phyloP scores from a whole-genome alignment of 371 early-diverging fungal genomes.

The Parasitella parasitica region DNA sequence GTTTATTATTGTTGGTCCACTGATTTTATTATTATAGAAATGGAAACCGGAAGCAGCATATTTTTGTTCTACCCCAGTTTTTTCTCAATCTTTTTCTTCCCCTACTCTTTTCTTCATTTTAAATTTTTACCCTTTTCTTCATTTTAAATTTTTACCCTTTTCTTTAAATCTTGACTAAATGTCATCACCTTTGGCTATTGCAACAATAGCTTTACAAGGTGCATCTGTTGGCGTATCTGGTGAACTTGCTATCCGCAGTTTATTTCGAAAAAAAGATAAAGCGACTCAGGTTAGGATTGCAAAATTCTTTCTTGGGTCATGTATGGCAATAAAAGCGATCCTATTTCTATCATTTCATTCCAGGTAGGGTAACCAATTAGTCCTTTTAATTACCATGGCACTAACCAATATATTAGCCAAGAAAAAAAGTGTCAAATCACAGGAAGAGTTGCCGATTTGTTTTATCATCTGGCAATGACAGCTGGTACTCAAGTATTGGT shows the following conservation, averaged over 20 bases:
- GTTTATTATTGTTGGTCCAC: background rate
- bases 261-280: conserved; percentile 17
- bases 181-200: conserved; percentile 14
- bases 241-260: conserved; percentile 19
- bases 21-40: background rate
- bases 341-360: conserved; percentile 22
- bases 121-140: background rate
- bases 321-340: conserved; percentile 21
- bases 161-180: conserved; percentile 4
- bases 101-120: background rate
- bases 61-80: background rate
- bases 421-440: conserved; percentile 17
- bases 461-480: conserved; percentile 40
- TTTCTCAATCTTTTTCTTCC: background rate
- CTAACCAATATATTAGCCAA: background rate
- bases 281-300: conserved; percentile 1
- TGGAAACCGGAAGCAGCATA: background rate
- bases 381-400: background rate
- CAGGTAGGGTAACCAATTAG: background rate
- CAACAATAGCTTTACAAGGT: conserved; percentile 27
- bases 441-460: conserved; percentile 30
- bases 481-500: conserved; percentile 36
- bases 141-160: background rate
- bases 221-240: conserved; percentile 17
- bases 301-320: conserved; percentile 22